Evolutionary conservation across 1,284 basidiomycete genomes (phyloP), one percentile per base, ranked within the genome.

Genomic region (Taiwanofungus camphoratus): DNA sequence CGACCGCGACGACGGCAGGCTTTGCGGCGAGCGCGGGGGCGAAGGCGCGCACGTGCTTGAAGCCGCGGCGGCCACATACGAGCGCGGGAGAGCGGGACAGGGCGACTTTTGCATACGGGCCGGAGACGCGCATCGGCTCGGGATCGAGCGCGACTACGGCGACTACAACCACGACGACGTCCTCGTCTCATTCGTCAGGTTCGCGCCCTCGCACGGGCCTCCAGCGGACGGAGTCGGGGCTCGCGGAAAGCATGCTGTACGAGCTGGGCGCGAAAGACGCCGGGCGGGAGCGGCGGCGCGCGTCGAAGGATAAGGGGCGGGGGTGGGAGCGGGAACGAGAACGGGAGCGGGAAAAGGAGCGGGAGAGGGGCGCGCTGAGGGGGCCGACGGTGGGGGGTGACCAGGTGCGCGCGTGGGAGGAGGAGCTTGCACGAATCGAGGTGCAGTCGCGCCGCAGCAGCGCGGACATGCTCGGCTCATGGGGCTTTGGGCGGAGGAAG

Each of bases 371-470:
- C 23, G 41, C 44, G 22, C 20, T 39, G 32, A 51, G 42, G 53
- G 39, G 34, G 24, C 33, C 51, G 24, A 36, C 42, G 36, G 41
- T 51, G 32, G 50, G 49, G 50, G 36, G 36, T 30, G 61, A 58
- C 40, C 51, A 76, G 20, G 70, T 83, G 52, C 68, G 71, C 45
- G 85, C 80, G 49, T 88, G 86, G 86, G 86, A 88, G 62, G 76
- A 78, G 56, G 84, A 88, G 66, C 70, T 87, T 36, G 76, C 71
- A 49, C 71, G 75, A 48, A 86, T 88, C 53, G 85, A 87, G 64
- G 64, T 67, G 52, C 68, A 67, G 55, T 83, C 79, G 54, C 71
- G 77, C 44, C 69, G 74, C 52, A 77, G 72, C 45, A 85, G 78
- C 43, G 62, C 57, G 44, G 73, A 76, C 57, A 69, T 83, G 66